Evolutionary conservation across 106 monocot genomes (phyloP), one percentile per base, ranked within the genome.

Genomic region (Vanilla planifolia): DNA sequence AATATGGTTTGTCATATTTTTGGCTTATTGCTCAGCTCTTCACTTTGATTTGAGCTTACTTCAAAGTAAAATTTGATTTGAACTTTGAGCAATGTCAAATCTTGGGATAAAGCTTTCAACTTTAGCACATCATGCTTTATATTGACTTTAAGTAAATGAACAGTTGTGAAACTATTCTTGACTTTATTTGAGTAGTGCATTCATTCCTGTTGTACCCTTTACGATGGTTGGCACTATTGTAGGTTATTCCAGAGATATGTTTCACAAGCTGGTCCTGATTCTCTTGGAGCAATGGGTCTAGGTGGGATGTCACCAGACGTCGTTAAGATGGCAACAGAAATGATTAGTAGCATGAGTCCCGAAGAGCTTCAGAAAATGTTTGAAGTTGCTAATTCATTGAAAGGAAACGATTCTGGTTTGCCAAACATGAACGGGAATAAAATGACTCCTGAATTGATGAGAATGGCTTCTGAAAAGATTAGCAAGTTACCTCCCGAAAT

Each of bases 301-400:
- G 68, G 67, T 43, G 79, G 82, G 50, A 82, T 98, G 79, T 61
- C 98, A 30, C 82, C 91, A 51, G 98, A 88, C 22, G 71, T 98
- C 68, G 17, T 98, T 27, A 91, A 82, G 67, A 80, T 75, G 6
- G 88, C 91, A 34, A 67, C 84, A 32, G 79, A 73, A 50, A 88
- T 85, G 87, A 80, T 98, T 47, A 66, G 69, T 61, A 79, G 77
- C 28, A 98, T 88, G 98, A 82, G 85, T 48, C 77, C 98, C n/a
- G 86, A 88, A 36, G 98, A 98, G 61, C 98, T 98, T 60, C 98
- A 92, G 69, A 77, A 87, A 68, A 88, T 98, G 91, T 67, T 98
- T 17, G 66, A 98, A 70, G 60, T 68, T 51, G 87, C 84, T 64
- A 74, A 84, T 66, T 79, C 87, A 32, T 48, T 91, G 50, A 79